Evolutionary conservation across 2,329 filamentous ascomycete genomes (phyloP), one percentile per base, ranked within the genome.

Genomic region (Monosporascus sp.): DNA sequence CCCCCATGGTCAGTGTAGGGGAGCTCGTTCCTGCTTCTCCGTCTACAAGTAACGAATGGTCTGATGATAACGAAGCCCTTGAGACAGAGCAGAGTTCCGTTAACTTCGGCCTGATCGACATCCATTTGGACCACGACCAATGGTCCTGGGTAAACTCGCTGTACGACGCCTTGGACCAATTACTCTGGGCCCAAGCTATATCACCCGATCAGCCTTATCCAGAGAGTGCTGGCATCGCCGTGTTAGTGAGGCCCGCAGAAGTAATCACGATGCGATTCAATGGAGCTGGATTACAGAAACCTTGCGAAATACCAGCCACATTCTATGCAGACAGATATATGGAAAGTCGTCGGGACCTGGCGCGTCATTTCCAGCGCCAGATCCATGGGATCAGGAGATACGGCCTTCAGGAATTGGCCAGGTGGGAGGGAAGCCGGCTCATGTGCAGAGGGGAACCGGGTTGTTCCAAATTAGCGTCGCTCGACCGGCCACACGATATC

Each of bases 321-420:
- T 74, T 81, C 55, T 82, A 80, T 58, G 75, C 78, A 1, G 80
- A 83, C 62, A 75, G 72, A n/a, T 83, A 82, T 53, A 64, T 80
- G 49, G 67, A 70, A 47, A 65, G 60, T 11, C 72, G 74, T 15
- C 75, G 73, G 51, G 68, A 76, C 11, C 73, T 77, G 50, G 75
- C 79, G 15, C 56, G 73, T 8, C 69, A 71, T 7, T 78, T 81
- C 43, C 74, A 76, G 54, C 58, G 59, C 49, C 53, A 70, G 58
- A 59, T 67, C 17, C 58, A 60, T 27, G 47, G 58, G 35, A 51
- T 63, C 14, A 66, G 59, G 47, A 59, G 47, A 45, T 55, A 48
- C 5, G 59, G 60, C n/a, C 47, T 66, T 38, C 62, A 57, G 18
- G 58, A 53, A 15, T 57, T 64, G 47, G 53, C 59, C 24, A 31